Conservation (phyloP, 179 eudicot species). For the Silene vulgaris region DNA sequence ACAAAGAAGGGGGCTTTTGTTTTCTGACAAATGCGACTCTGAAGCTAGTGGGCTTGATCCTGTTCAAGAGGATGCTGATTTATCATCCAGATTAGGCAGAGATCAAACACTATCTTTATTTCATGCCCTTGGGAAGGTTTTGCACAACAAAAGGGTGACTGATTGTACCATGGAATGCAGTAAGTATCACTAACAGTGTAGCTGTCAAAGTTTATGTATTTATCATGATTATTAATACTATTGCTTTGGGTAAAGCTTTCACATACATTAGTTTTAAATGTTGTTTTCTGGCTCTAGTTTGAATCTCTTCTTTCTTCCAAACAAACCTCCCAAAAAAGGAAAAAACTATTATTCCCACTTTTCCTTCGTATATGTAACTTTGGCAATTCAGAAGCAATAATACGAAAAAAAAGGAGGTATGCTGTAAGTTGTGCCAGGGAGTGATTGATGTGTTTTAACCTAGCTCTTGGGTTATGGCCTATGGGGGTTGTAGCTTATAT, state of each 20-base stretch:
- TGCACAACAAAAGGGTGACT: conserved; percentile 90
- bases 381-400: not conserved
- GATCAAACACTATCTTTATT: conserved; percentile 84
- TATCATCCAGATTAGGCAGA: conserved; percentile 57
- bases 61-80: conserved; percentile 29
- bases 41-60: conserved; percentile 31
- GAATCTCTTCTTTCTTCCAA: not conserved
- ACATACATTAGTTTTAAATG: not conserved
- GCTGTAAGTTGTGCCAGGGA: not conserved
- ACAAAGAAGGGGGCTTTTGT: conserved; percentile 27
- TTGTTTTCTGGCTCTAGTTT: not conserved
- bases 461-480: not conserved
- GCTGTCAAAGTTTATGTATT: conserved; percentile 5
- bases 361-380: not conserved
- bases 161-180: conserved; percentile 41
- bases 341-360: not conserved
- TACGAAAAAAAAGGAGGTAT: not conserved
- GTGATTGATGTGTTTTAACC: not conserved
- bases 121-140: conserved; percentile 94
- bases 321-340: not conserved
- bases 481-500: not conserved
- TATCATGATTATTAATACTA: not conserved
- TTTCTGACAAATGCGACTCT: conserved; percentile 28
- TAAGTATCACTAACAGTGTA: conserved; percentile 27
- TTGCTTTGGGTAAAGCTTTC: conserved; percentile 8